phyloP scores from a whole-genome alignment of 495 filamentous ascomycete species.

The Trichoderma gamsii region DNA sequence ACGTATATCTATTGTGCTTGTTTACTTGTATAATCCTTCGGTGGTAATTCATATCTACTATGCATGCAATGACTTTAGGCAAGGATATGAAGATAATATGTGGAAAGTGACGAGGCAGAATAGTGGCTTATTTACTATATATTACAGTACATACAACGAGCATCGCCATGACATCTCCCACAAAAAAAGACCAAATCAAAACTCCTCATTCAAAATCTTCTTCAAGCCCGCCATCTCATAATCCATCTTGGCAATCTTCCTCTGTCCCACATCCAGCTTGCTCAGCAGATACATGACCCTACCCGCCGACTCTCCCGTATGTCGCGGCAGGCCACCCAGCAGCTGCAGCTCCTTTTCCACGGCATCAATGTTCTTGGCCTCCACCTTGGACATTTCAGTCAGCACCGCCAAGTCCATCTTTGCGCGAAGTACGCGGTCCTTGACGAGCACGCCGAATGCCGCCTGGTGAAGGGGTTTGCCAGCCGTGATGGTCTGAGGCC shows the following conservation, averaged over 20 bases:
- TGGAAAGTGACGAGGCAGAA: background rate
- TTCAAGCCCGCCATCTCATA: slow-evolving; percentile 63
- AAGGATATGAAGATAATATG: background rate
- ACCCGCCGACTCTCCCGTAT: slow-evolving; percentile 54
- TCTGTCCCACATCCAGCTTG: slow-evolving; percentile 67
- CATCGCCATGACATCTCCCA: background rate
- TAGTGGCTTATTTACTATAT: background rate
- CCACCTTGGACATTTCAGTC: slow-evolving; percentile 58
- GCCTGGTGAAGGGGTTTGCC: slow-evolving; percentile 84
- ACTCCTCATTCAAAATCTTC: slow-evolving; percentile 41
- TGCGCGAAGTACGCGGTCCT: slow-evolving; percentile 65
- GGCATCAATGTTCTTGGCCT: slow-evolving; percentile 70
- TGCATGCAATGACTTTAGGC: background rate
- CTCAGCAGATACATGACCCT: slow-evolving; percentile 64
- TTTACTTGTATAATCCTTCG: too few species aligned
- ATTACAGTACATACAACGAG: background rate
- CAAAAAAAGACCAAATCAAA: background rate
- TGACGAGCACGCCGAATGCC: slow-evolving; percentile 64
- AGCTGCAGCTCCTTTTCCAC: slow-evolving; percentile 70
- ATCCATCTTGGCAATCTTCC: slow-evolving; percentile 70
- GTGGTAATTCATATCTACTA: too few species aligned
- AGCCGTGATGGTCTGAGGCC: slow-evolving; percentile 67
- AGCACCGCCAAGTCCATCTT: slow-evolving; percentile 70
- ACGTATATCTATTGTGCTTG: too few species aligned
- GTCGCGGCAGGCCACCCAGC: slow-evolving; percentile 53